Evolutionary conservation across 2,329 filamentous ascomycete genomes (phyloP), one percentile per base, ranked within the genome.

Genomic region (Alternaria arbusti): DNA sequence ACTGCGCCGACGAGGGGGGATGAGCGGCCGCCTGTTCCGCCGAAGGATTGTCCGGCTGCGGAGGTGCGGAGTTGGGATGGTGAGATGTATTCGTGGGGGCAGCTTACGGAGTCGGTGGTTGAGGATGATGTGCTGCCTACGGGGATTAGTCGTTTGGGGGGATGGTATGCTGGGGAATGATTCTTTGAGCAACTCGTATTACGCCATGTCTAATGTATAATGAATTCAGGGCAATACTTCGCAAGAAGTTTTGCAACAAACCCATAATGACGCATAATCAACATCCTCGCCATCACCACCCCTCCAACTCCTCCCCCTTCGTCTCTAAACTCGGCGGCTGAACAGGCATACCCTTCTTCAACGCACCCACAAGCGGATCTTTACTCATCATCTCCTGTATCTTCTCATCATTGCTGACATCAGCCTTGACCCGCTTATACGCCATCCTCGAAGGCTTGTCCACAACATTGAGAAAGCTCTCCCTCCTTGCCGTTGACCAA

Each of bases 381-480:
- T 63, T 69, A 6, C 62, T 59, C 49, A 76, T 28, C 25, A 79
- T 52, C 11, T 54, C 57, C 25, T 72, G 46, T 2, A 76, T 40
- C 45, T 78, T 74, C 12, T 75, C 70, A 3, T 74, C 66, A 1
- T 57, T 74, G n/a, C 73, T 69, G 0, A 76, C 71, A 40, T 72
- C 71, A 2, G 57, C 66, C 58, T 61, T 70, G 5, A 79, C 75
- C 13, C 76, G 63, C 52, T 43, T 50, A 55, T 77, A 78, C 15
- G 74, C 74, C 65, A 70, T 68, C 0, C 74, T 61, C 25, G 71
- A 74, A 11, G 75, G 74, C 62, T 69, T 70, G 36, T 82, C 80
- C 2, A 82, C 75, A 1, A 78, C 74, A 6, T 71, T 68, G 6
- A 74, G 47, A 54, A 81, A 83, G 30, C 75, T 79, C 7, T 78